These are phyloP conservation scores for Citrus australasica DNA, from an alignment of 345 rosid genomes.

Conservation along the genomic window DNA sequence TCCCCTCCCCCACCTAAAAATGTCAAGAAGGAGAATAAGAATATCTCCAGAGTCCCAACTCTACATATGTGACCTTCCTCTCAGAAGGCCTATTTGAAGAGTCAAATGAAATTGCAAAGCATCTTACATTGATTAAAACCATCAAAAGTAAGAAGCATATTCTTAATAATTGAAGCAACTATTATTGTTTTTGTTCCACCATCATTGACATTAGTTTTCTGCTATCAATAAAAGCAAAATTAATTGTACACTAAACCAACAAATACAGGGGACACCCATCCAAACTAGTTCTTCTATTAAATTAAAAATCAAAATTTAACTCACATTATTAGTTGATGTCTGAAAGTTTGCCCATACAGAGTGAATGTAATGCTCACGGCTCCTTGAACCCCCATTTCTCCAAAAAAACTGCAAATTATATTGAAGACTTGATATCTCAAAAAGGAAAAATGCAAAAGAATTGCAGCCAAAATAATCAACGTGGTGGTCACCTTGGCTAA, in stretches of 20 bases:
- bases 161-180: neutral
- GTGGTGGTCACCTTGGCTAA: slow-evolving; percentile 57
- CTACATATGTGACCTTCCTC: neutral
- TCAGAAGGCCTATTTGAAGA: too few species aligned
- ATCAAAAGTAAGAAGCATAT: too few species aligned
- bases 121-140: neutral
- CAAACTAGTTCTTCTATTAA: neutral
- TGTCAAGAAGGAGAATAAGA: neutral
- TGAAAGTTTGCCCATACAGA: slow-evolving; percentile 99
- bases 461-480: neutral
- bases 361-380: slow-evolving; percentile 55
- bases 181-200: neutral
- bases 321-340: slow-evolving; percentile 88
- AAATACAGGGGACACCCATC: neutral
- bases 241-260: neutral
- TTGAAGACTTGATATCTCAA: neutral
- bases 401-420: slow-evolving; percentile 63
- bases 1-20: too few species aligned
- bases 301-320: slow-evolving; percentile 23
- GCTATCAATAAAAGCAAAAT: neutral
- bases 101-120: neutral
- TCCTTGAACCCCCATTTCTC: slow-evolving; percentile 80
- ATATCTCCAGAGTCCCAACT: neutral
- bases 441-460: neutral
- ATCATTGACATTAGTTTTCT: neutral